phyloP scores from a whole-genome alignment of 164 flowering plant genomes.

The Buxus sempervirens region DNA sequence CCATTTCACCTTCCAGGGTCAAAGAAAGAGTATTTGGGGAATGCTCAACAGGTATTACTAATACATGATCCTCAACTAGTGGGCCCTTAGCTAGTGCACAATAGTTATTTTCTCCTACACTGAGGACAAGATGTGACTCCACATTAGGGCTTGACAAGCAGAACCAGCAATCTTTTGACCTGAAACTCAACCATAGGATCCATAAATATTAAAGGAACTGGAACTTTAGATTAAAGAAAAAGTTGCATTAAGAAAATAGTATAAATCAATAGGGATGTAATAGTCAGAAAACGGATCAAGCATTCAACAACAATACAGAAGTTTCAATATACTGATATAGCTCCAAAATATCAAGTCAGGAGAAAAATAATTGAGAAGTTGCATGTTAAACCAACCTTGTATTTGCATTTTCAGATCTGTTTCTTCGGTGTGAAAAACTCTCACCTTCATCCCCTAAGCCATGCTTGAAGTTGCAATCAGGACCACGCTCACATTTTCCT shows the following conservation, averaged over 20 bases:
- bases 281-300: not conserved
- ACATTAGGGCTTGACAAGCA: constrained; percentile 86
- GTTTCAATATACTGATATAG: too few species aligned
- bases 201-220: not conserved
- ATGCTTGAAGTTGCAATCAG: constrained; percentile 81
- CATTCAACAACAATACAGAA: not conserved
- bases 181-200: constrained; percentile 25
- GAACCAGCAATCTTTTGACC: constrained; percentile 95
- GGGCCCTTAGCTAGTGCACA: constrained; percentile 93
- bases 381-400: constrained; percentile 43
- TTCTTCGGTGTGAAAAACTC: constrained; percentile 29
- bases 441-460: constrained; percentile 57
- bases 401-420: constrained; percentile 31
- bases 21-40: constrained; percentile 54
- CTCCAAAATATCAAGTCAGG: not conserved
- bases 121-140: constrained; percentile 81
- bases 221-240: not conserved
- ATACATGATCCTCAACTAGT: constrained; percentile 71
- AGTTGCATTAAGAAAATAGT: not conserved
- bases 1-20: constrained; percentile 49
- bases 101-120: constrained; percentile 73
- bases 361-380: constrained; percentile 1
- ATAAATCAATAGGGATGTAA: not conserved
- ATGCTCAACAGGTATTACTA: constrained; percentile 85
- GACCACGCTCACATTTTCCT: constrained; percentile 94